Percentiles rank a stretch among this genome's conserved stretches.
Conservation (phyloP, 2,329 filamentous ascomycete genomes). For the Gremmenia infestans region DNA sequence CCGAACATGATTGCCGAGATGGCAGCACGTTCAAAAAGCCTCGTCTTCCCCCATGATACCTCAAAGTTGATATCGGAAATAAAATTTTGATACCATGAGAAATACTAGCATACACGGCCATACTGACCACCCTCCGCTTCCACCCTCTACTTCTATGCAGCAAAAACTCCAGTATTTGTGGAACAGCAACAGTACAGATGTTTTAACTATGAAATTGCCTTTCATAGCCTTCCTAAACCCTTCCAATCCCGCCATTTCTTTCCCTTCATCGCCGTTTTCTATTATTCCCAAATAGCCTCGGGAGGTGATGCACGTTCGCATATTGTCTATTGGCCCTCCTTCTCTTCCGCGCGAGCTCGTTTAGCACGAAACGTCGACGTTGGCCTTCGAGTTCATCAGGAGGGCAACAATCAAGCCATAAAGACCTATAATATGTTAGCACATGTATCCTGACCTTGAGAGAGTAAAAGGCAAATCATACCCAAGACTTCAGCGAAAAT, state of each 20-base stretch:
- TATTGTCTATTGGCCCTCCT: constrained; percentile 27
- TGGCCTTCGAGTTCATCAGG: constrained; percentile 97
- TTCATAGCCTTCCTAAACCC: constrained; percentile 17
- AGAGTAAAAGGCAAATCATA: constrained; percentile 35
- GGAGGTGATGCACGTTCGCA: constrained; percentile 24
- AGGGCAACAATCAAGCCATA: constrained; percentile 98
- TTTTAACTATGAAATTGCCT: constrained; percentile 23
- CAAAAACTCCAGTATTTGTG: constrained; percentile 29
- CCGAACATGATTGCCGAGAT: neutral
- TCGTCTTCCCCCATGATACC: neutral
- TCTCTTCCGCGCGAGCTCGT: constrained; percentile 7
- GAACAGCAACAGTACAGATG: constrained; percentile 29
- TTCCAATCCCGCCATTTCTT: constrained; percentile 9
- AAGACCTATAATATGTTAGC: constrained; percentile 61
- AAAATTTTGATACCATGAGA: constrained; percentile 26
- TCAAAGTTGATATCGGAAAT: constrained; percentile 2
- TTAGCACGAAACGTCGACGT: constrained; percentile 59
- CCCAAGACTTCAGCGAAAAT: constrained; percentile 84
- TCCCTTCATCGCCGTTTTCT: constrained; percentile 10
- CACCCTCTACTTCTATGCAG: constrained; percentile 32
- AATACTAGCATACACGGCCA: constrained; percentile 32
- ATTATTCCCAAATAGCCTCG: constrained; percentile 26
- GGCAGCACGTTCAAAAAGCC: neutral
- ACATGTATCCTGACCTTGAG: constrained; percentile 5
- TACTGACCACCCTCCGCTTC: constrained; percentile 23